Evolutionary conservation across 148 eudicot species (phyloP).

Genomic region (Rhododendron henanense): DNA sequence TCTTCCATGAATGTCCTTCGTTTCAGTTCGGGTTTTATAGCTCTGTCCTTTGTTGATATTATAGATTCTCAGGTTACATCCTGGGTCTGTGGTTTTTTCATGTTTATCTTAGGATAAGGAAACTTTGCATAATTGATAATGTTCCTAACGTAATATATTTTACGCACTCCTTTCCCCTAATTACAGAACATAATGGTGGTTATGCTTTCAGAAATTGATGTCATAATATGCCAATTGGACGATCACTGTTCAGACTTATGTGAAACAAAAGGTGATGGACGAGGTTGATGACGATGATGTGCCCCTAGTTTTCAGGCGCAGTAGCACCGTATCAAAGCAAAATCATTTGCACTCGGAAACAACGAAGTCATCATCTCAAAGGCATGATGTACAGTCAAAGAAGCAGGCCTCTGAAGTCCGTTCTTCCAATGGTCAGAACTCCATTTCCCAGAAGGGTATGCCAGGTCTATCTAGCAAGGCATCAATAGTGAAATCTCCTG

Average conservation of each 20-base stretch:
- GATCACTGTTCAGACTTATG: constrained; percentile 42
- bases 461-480: constrained; percentile 42
- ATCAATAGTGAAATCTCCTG: constrained; percentile 35
- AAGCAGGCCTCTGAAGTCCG: constrained; percentile 34
- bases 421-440: constrained; percentile 40
- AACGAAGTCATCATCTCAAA: constrained; percentile 38
- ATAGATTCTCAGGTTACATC: background rate
- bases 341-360: constrained; percentile 31
- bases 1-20: background rate
- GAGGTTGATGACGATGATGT: constrained; percentile 62
- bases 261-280: constrained; percentile 27
- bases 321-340: constrained; percentile 35
- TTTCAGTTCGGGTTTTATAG: background rate
- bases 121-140: background rate
- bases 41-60: background rate
- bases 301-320: constrained; percentile 69
- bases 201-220: constrained; percentile 11
- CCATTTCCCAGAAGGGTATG: constrained; percentile 41
- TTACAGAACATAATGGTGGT: background rate
- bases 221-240: constrained; percentile 25
- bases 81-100: no score
- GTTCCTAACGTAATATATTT: background rate
- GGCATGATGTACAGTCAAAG: constrained; percentile 46
- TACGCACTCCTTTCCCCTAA: background rate
- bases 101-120: background rate